A percentile compares a stretch with the other conserved stretches of the same genome.
These are phyloP conservation scores for Lanmaoa rubissima DNA, from an alignment of 768 basidiomycete genomes.

Conservation along the genomic window DNA sequence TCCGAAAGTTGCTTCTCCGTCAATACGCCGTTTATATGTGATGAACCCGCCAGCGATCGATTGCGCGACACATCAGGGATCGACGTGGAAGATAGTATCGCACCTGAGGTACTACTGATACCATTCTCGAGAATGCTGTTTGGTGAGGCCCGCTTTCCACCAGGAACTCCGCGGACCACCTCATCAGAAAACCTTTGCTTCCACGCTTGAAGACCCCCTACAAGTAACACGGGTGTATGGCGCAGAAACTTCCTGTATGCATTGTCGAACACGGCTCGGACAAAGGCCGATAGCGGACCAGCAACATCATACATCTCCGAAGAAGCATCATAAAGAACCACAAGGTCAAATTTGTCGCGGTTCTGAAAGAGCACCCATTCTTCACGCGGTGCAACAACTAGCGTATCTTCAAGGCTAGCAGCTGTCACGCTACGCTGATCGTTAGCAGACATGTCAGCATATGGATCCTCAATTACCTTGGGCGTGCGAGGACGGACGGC, in stretches of 20 bases:
- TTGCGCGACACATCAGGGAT: constrained; percentile 14
- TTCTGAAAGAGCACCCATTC: constrained; percentile 78
- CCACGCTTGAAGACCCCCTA: constrained; percentile 87
- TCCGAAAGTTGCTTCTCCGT: constrained; percentile 21
- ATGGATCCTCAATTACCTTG: constrained; percentile 48
- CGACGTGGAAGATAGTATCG: constrained; percentile 19
- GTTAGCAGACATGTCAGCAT: constrained; percentile 10
- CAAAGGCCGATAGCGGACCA: constrained; percentile 57
- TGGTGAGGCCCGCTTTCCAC: constrained; percentile 12
- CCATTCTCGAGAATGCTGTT: constrained; percentile 27
- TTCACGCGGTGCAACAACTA: constrained; percentile 63
- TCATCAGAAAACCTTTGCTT: constrained; percentile 51
- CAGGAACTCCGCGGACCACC: constrained; percentile 28
- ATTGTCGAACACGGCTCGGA: constrained; percentile 67
- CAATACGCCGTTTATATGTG: constrained; percentile 18
- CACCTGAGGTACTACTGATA: constrained; percentile 28
- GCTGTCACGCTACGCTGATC: constrained; percentile 55
- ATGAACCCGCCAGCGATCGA: constrained; percentile 7
- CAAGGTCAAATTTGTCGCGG: constrained; percentile 84
- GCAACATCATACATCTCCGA: constrained; percentile 52
- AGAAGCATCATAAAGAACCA: constrained; percentile 78
- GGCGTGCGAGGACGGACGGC: constrained; percentile 67
- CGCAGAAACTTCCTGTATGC: constrained; percentile 72
- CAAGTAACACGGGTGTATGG: constrained; percentile 76
- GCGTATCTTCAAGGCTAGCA: constrained; percentile 66